These are phyloP conservation scores for Trypanosoma platydactyli DNA, from an alignment of 208 protist genomes.

Conservation along the genomic window DNA sequence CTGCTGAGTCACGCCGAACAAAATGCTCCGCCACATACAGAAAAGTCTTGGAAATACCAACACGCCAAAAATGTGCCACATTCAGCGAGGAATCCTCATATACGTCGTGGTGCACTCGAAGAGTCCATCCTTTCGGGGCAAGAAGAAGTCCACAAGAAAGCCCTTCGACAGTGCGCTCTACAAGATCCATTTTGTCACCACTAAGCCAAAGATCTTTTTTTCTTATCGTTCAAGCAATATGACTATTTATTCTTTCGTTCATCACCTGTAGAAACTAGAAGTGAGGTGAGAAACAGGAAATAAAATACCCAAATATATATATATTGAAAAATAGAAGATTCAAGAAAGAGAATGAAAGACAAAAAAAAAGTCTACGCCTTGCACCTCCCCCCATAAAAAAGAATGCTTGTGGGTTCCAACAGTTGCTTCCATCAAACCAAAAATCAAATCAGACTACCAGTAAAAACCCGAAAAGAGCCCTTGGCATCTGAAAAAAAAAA, in stretches of 20 bases:
- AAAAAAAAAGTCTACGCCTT: too few species aligned
- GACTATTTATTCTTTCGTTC: neutral
- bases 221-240: neutral
- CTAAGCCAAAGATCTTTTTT: neutral
- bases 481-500: too few species aligned
- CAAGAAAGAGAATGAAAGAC: too few species aligned
- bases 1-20: constrained; percentile 18
- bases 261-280: neutral
- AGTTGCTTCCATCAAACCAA: too few species aligned
- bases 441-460: too few species aligned
- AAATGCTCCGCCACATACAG: constrained; percentile 69
- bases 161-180: constrained; percentile 38
- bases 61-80: constrained; percentile 48
- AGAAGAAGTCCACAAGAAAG: constrained; percentile 53
- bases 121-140: constrained; percentile 55
- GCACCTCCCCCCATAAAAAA: too few species aligned
- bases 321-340: neutral
- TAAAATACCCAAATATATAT: neutral
- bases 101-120: constrained; percentile 52
- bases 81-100: constrained; percentile 35
- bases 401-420: too few species aligned
- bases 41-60: constrained; percentile 28
- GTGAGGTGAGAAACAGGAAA: neutral
- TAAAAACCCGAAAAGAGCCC: too few species aligned
- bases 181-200: constrained; percentile 34